These are phyloP conservation scores for Pseudoscleropodium purum DNA, from an alignment of 225 moss, liverwort and hornwort genomes.

Conservation along the genomic window DNA sequence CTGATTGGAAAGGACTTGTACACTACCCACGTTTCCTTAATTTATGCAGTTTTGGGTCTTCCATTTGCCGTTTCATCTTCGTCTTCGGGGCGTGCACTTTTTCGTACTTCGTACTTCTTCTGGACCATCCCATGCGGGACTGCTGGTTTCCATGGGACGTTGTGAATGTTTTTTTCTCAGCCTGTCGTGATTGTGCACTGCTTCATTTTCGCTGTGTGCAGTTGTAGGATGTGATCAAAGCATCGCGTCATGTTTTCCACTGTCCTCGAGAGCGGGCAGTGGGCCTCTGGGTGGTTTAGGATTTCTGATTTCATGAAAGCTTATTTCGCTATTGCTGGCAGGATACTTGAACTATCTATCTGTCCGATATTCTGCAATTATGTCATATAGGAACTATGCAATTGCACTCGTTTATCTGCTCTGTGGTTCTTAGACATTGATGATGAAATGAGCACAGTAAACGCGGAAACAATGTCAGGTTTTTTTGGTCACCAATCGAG, in stretches of 20 bases:
- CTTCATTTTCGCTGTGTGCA: neutral
- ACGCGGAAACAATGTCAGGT: neutral
- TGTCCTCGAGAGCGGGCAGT: no score
- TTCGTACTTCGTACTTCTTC: neutral
- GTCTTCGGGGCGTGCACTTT: no score
- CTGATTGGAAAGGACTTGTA: conserved; percentile 1
- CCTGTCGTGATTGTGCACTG: neutral
- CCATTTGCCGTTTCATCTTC: neutral
- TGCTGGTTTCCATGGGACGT: neutral
- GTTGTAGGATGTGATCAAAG: neutral
- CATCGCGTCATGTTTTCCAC: neutral
- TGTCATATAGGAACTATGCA: neutral
- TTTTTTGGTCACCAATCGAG: no score
- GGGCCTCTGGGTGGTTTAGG: no score
- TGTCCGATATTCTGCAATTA: no score
- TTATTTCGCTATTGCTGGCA: neutral
- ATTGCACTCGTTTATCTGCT: no score
- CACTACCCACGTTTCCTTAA: neutral
- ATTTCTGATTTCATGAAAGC: no score
- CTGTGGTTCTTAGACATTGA: neutral
- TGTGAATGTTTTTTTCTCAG: no score
- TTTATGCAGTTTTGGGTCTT: neutral
- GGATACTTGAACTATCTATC: neutral
- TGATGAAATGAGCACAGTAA: neutral
- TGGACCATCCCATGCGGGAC: no score